Evolutionary conservation across 1,284 basidiomycete genomes (phyloP), one percentile per base, ranked within the genome.

Genomic region (Ceratobasidium sp.): DNA sequence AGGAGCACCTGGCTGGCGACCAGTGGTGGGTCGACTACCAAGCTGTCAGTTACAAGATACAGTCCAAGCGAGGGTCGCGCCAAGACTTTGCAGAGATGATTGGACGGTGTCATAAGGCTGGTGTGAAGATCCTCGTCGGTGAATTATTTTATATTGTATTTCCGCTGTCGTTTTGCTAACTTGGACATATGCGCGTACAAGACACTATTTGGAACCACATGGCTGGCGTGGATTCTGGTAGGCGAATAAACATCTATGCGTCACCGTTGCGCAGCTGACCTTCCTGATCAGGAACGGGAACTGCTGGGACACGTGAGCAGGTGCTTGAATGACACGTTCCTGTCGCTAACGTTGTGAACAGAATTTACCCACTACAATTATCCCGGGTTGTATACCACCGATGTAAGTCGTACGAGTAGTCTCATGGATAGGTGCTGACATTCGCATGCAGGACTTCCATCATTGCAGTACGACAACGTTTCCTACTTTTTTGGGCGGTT

Each of bases 11-110:
- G 60, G 82, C 83, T 33, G 90, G 91, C 9, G 26, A 83, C 12
- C 87, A 91, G 81, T 92, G 91, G 91, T 92, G 91, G 91, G 92
- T 91, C 0, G 91, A 92, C 82, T 92, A 92, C 81, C 91, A 92
- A 80, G 89, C 90, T 2, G 91, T 92, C 2, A 70, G 69, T 51
- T 80, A 82, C 67, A 77, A 77, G 7, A 44, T 83, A 7, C 68
- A 46, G 42, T 80, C 79, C 10, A 83, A 82, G 70, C 82, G 81
- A 9, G 82, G 82, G 9, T 80, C 68, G 53, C 78, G 80, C 28
- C 33, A 53, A 33, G 78, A 82, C 69, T 82, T 82, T 58, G 76
- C 69, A 7, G 67, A 66, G 20, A 83, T 83, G 82, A 79, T 82
- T 49, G 40, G 73, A 1, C 68, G 79, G 1, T 83, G 82, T 77